Conservation (phyloP, 257 asterid genomes). For the Fraxinus anomala region DNA sequence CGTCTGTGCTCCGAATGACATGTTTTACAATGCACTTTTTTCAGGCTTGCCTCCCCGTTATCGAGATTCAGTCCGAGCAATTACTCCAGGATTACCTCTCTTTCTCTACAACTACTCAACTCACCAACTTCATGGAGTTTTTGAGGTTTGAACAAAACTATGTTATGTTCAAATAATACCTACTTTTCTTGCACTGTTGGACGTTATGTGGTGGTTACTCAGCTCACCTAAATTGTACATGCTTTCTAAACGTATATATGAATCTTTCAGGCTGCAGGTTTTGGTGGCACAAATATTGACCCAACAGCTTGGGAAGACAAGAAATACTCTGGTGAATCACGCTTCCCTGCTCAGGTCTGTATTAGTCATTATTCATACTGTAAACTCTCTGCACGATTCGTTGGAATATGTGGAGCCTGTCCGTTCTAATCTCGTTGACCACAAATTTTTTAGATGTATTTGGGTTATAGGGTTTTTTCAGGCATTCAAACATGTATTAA, state of each 20-base stretch:
- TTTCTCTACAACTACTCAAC: conserved; percentile 92
- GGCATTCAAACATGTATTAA: background rate
- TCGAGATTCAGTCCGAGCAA: conserved; percentile 85
- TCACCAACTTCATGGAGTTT: conserved; percentile 92
- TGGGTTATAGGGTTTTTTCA: background rate
- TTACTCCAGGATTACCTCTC: conserved; percentile 88
- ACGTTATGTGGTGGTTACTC: background rate
- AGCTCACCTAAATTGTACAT: background rate
- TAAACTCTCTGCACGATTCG: background rate
- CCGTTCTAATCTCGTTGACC: background rate
- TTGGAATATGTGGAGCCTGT: background rate
- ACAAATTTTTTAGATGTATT: background rate
- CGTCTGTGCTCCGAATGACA: background rate
- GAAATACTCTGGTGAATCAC: conserved; percentile 86
- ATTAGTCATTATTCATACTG: background rate
- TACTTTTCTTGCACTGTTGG: background rate
- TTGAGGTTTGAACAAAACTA: conserved; percentile 63
- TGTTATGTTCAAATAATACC: background rate
- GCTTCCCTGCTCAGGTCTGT: conserved; percentile 94
- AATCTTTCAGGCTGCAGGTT: conserved; percentile 75
- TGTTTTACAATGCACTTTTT: background rate
- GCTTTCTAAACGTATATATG: background rate
- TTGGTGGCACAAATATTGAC: conserved; percentile 90
- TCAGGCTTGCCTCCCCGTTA: conserved; percentile 95
- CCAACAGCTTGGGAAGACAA: conserved; percentile 98